Conservation (phyloP, 345 rosid genomes). For the Physaria fendleri region DNA sequence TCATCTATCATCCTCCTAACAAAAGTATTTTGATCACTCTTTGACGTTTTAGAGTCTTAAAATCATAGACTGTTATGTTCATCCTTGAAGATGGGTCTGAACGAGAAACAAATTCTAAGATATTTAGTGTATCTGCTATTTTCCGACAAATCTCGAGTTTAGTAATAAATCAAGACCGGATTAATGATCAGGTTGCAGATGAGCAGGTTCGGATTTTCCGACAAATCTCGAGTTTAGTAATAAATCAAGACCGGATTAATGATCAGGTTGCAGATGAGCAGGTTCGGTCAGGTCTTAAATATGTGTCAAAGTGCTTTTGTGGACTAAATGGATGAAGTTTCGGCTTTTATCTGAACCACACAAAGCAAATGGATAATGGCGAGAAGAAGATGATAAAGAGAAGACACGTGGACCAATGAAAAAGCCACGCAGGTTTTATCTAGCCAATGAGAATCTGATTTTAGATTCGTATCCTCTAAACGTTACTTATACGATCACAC, state of each 20-base stretch:
- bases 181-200: too few species aligned
- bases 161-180: too few species aligned
- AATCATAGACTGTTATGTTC: too few species aligned
- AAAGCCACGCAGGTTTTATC: conserved; percentile 6
- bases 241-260: neutral
- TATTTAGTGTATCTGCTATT: too few species aligned
- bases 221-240: too few species aligned
- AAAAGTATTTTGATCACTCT: too few species aligned
- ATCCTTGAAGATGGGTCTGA: too few species aligned
- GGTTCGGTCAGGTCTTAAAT: neutral
- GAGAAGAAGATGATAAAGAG: conserved; percentile 36
- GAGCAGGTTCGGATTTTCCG: too few species aligned
- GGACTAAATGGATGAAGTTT: neutral
- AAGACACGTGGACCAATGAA: conserved; percentile 69
- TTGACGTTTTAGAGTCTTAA: too few species aligned
- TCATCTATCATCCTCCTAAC: too few species aligned
- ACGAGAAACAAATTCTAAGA: too few species aligned
- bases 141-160: too few species aligned
- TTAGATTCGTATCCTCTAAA: conserved; percentile 41
- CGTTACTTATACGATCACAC: conserved; percentile 30
- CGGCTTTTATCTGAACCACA: conserved; percentile 9
- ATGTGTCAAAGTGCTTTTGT: conserved; percentile 27
- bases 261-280: neutral
- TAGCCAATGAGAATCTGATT: conserved; percentile 54
- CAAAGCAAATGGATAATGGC: conserved; percentile 17